Conservation (phyloP, 1,284 basidiomycete species). For the Hypsizygus ulmarius region DNA sequence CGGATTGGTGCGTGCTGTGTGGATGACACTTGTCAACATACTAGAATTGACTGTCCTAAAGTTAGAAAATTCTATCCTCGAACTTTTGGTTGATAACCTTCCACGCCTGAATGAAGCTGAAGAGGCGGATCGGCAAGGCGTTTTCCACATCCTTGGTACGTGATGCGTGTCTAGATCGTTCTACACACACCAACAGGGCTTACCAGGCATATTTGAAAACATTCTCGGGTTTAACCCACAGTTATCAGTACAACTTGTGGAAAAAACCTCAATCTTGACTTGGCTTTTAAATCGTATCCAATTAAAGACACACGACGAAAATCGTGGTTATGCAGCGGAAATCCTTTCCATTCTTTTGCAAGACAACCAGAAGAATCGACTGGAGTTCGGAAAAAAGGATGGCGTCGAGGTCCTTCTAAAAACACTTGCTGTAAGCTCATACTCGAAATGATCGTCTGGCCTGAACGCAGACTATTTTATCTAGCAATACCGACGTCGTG, state of each 20-base stretch:
- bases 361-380: constrained; percentile 61
- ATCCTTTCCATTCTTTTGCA: constrained; percentile 88
- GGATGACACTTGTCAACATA: constrained; percentile 1
- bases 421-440: constrained; percentile 72
- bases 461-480: constrained; percentile 1
- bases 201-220: constrained; percentile 87
- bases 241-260: constrained; percentile 66
- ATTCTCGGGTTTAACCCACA: constrained; percentile 81
- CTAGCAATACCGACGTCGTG: constrained; percentile 84
- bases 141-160: constrained; percentile 86
- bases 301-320: constrained; percentile 75
- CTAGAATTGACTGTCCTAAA: constrained; percentile 29
- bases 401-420: constrained; percentile 82
- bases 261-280: constrained; percentile 70
- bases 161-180: constrained; percentile 1
- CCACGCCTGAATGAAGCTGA: constrained; percentile 78
- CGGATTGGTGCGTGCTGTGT: constrained; percentile 58
- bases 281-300: constrained; percentile 86
- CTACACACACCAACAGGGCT: not conserved
- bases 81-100: constrained; percentile 89
- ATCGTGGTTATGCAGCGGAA: constrained; percentile 85
- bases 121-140: constrained; percentile 85
- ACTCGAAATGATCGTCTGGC: not conserved
- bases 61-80: constrained; percentile 81
- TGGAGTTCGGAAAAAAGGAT: constrained; percentile 62